phyloP scores from a whole-genome alignment of 2,329 filamentous ascomycete genomes.

The Lasiodiplodia citricola region DNA sequence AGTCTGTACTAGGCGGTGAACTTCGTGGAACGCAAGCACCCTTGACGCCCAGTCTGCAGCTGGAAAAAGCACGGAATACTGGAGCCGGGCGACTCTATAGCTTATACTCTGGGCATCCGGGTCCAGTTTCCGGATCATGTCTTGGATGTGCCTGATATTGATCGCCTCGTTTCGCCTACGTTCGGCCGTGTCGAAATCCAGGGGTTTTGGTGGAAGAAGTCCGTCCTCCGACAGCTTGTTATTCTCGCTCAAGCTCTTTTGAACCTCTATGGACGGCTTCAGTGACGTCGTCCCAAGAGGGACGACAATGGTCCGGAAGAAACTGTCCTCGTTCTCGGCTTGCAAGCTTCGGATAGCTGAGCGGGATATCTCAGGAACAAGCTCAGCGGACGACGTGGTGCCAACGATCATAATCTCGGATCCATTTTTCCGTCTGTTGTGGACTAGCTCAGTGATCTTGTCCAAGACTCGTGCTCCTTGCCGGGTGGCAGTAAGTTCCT shows the following conservation, averaged over 20 bases:
- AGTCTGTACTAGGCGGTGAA: slow-evolving; percentile 64
- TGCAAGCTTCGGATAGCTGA: slow-evolving; percentile 55
- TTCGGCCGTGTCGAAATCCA: background rate
- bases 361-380: slow-evolving; percentile 49
- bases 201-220: background rate
- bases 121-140: slow-evolving; percentile 61
- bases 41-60: slow-evolving; percentile 32
- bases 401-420: slow-evolving; percentile 78
- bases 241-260: background rate
- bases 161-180: slow-evolving; percentile 50
- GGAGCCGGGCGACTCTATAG: background rate
- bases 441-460: slow-evolving; percentile 73
- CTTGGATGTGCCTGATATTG: slow-evolving; percentile 68
- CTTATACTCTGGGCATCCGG: slow-evolving; percentile 34
- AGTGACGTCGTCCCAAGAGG: background rate
- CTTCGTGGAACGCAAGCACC: slow-evolving; percentile 64
- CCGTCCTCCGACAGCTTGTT: slow-evolving; percentile 43
- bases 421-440: slow-evolving; percentile 73
- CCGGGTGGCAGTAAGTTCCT: slow-evolving; percentile 72
- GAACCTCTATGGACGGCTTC: slow-evolving; percentile 13
- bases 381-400: slow-evolving; percentile 67
- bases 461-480: slow-evolving; percentile 73
- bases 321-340: slow-evolving; percentile 40
- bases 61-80: background rate
- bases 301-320: slow-evolving; percentile 42